Percentiles rank a stretch among this genome's conserved stretches.
phyloP scores from a whole-genome alignment of 2,329 filamentous ascomycete species.

The Conoideocrella luteorostrata region DNA sequence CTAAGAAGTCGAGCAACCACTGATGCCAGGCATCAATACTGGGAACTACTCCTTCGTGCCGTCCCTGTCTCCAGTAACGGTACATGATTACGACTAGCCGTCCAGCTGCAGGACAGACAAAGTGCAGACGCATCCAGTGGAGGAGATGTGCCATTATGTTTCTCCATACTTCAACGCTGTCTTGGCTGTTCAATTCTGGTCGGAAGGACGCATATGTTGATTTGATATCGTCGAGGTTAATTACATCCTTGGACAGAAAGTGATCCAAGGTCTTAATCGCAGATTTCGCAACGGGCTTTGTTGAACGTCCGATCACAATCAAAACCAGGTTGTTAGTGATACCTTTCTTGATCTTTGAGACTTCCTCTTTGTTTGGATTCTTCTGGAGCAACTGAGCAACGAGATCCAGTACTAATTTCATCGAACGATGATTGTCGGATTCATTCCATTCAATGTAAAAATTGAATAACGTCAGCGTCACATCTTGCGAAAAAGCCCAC shows the following conservation, averaged over 20 bases:
- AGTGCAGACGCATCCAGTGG: slow-evolving; percentile 49
- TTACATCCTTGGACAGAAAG: slow-evolving; percentile 54
- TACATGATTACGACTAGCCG: slow-evolving; percentile 56
- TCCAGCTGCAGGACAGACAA: slow-evolving; percentile 54
- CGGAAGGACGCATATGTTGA: slow-evolving; percentile 35
- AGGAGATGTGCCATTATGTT: slow-evolving; percentile 42
- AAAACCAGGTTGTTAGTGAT: slow-evolving; percentile 49
- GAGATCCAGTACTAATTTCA: slow-evolving; percentile 56
- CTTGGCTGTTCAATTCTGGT: slow-evolving; percentile 14
- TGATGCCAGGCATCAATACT: slow-evolving; percentile 44
- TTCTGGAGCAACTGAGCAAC: slow-evolving; percentile 43
- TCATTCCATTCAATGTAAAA: slow-evolving; percentile 64
- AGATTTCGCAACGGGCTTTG: slow-evolving; percentile 61
- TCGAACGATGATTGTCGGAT: slow-evolving; percentile 56
- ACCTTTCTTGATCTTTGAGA: slow-evolving; percentile 32
- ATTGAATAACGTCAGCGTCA: slow-evolving; percentile 46
- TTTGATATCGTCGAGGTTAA: slow-evolving; percentile 41
- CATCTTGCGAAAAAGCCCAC: slow-evolving; percentile 46
- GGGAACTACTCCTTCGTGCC: slow-evolving; percentile 17
- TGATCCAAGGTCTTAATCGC: slow-evolving; percentile 61
- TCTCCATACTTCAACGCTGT: slow-evolving; percentile 38
- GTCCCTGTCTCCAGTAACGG: slow-evolving; percentile 33
- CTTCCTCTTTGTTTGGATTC: slow-evolving; percentile 38
- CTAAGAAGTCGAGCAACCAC: slow-evolving; percentile 48
- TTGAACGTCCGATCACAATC: slow-evolving; percentile 53